Evolutionary conservation across 2,329 filamentous ascomycete genomes (phyloP), one percentile per base, ranked within the genome.

Genomic region (Colletotrichum sansevieriae): DNA sequence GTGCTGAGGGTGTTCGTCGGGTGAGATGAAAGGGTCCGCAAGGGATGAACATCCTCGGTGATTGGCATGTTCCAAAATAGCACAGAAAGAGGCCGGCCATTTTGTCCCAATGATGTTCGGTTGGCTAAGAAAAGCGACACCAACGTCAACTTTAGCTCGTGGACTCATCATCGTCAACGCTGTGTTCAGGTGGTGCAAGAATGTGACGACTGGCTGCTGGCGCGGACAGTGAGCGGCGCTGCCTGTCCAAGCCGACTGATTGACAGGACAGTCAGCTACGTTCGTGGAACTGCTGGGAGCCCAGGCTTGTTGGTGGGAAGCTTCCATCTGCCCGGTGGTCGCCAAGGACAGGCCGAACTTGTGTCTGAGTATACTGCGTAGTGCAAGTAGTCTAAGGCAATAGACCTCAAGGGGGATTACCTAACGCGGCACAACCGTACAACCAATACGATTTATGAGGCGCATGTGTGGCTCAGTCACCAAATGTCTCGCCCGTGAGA

Each of bases 401-500:
- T 11, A 20, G 37, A 18, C 22, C 22, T 22, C 22, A 22, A 22
- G 22, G 56, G 35, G 52, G 13, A 52, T 55, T 22, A 43, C 18
- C 10, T 29, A 29, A 29, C 29, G 29, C 29, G 29, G 6, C n/a
- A 29, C 7, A 11, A 10, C 49, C 41, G 12, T 33, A 59, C 18
- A 46, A n/a, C 43, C 25, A 41, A 59, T 20, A n/a, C 15, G 20
- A 12, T 22, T 39, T 35, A 10, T 22, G 44, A 46, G 54, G 65
- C 65, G 60, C 65, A 59, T 59, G 44, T 54, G 65, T 64, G 65
- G 60, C 60, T 64, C 18, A 58, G 65, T 29, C 15, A 33, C n/a
- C 18, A 18, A 22, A 18, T 46, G 37, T 37, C 29, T 37, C 37
- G 56, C 56, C 22, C n/a, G 61, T 41, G 29, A 52, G 33, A 33